Percentiles rank a stretch among this genome's conserved stretches.
Evolutionary conservation across 371 early-diverging fungal species (phyloP).

Genomic region (Funneliformis caledonium): DNA sequence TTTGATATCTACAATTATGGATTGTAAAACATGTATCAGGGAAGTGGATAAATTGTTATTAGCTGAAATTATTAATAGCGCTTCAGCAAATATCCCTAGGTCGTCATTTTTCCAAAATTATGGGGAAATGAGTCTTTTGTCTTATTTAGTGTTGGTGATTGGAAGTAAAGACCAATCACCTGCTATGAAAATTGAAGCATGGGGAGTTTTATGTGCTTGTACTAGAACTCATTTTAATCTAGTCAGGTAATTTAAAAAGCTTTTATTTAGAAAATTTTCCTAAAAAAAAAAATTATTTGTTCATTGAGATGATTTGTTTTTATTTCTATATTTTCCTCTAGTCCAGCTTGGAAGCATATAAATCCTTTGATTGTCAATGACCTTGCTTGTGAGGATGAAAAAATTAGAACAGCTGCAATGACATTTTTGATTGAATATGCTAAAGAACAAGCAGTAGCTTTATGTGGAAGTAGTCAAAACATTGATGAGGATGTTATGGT

Average conservation of each 20-base stretch:
- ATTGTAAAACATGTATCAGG: constrained; percentile 7
- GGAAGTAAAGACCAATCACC: neutral
- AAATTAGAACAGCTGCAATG: constrained; percentile 36
- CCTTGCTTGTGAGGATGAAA: constrained; percentile 24
- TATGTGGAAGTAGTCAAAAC: neutral
- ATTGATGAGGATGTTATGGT: neutral
- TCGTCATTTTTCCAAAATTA: neutral
- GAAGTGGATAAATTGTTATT: constrained; percentile 21
- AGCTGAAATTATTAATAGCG: constrained; percentile 1
- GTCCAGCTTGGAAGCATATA: constrained; percentile 22
- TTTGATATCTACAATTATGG: constrained; percentile 22
- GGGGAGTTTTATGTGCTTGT: constrained; percentile 39
- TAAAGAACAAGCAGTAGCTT: constrained; percentile 7
- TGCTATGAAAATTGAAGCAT: constrained; percentile 29
- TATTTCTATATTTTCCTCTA: neutral
- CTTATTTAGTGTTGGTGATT: constrained; percentile 13
- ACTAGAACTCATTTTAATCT: constrained; percentile 23
- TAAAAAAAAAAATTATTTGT: neutral
- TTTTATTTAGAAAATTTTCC: neutral
- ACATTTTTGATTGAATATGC: constrained; percentile 39
- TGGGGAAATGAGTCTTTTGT: constrained; percentile 3
- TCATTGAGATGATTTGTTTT: neutral
- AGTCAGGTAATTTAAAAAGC: constrained; percentile 16
- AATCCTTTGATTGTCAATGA: constrained; percentile 18
- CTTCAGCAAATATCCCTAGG: neutral